Conservation (phyloP, 192 early-diverging fungal genomes). For the Chytriomyces sp. region DNA sequence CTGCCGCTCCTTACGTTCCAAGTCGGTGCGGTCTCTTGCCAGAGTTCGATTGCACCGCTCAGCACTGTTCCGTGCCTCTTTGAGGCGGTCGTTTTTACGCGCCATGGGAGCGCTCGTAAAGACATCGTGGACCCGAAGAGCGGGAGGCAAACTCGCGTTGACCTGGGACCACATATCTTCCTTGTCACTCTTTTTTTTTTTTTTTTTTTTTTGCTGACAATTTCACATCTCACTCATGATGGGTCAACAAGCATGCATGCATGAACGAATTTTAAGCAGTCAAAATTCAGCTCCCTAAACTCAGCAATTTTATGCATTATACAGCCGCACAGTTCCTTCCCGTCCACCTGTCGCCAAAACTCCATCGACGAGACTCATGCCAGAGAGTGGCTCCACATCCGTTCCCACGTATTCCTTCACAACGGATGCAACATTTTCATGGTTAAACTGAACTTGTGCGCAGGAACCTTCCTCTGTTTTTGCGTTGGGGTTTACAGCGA, state of each 20-base stretch:
- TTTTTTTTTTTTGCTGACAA: not conserved
- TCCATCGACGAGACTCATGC: constrained; percentile 1
- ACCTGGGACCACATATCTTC: not conserved
- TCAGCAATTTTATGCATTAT: not conserved
- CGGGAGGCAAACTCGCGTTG: constrained; percentile 9
- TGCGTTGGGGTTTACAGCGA: no score
- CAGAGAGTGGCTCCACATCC: constrained; percentile 28
- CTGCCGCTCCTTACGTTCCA: constrained; percentile 51
- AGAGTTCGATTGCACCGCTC: constrained; percentile 45
- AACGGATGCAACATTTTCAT: not conserved
- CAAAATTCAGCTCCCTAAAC: not conserved
- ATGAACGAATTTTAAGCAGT: not conserved
- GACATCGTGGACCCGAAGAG: not conserved
- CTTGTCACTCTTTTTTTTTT: not conserved
- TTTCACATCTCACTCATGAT: not conserved
- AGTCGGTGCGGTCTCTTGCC: constrained; percentile 44
- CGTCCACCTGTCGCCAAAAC: constrained; percentile 6
- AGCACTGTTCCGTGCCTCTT: constrained; percentile 44
- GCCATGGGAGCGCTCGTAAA: constrained; percentile 34
- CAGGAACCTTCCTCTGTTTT: constrained; percentile 21
- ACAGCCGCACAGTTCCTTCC: constrained; percentile 25
- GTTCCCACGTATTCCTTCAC: constrained; percentile 30
- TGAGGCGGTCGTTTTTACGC: constrained; percentile 39
- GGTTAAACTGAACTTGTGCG: constrained; percentile 4
- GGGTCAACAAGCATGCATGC: not conserved